phyloP scores from a whole-genome alignment of 129 eudicot species.

The Flaveria trinervia region DNA sequence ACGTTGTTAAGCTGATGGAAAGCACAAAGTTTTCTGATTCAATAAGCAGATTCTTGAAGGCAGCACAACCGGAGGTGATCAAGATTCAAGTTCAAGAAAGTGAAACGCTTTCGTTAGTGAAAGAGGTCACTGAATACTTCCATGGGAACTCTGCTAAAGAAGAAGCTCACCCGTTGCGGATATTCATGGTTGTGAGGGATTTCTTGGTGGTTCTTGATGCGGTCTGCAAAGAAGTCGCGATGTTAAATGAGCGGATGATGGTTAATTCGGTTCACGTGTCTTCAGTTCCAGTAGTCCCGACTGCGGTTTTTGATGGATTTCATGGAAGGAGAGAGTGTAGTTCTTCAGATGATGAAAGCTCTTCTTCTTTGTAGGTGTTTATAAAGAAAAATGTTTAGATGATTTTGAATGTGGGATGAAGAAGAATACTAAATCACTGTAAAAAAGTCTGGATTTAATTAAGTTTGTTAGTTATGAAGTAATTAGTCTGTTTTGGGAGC shows the following conservation, averaged over 20 bases:
- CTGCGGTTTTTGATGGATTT: constrained; percentile 47
- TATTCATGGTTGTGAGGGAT: constrained; percentile 88
- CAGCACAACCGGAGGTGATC: constrained; percentile 73
- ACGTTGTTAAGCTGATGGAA: constrained; percentile 54
- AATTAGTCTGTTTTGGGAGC: not conserved
- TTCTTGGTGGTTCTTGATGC: constrained; percentile 69
- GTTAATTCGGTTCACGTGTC: constrained; percentile 58
- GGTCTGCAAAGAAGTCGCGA: constrained; percentile 88
- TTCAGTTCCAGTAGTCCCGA: constrained; percentile 69
- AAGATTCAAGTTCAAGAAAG: constrained; percentile 73
- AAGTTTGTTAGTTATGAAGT: not conserved
- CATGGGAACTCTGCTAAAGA: constrained; percentile 93
- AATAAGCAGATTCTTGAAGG: constrained; percentile 63
- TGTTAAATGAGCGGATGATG: constrained; percentile 60
- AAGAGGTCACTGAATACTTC: constrained; percentile 85
- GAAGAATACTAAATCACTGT: constrained; percentile 20
- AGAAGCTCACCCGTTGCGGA: constrained; percentile 92
- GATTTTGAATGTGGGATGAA: constrained; percentile 35
- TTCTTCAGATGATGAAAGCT: constrained; percentile 70
- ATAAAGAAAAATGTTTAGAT: constrained; percentile 41
- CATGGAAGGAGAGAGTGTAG: constrained; percentile 46
- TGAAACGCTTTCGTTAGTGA: constrained; percentile 69
- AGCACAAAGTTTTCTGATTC: constrained; percentile 55
- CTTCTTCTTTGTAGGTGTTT: constrained; percentile 49
- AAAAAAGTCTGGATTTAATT: constrained; percentile 32